phyloP scores from a whole-genome alignment of 139 green algal species.

The Astrephomene gubernaculifera region DNA sequence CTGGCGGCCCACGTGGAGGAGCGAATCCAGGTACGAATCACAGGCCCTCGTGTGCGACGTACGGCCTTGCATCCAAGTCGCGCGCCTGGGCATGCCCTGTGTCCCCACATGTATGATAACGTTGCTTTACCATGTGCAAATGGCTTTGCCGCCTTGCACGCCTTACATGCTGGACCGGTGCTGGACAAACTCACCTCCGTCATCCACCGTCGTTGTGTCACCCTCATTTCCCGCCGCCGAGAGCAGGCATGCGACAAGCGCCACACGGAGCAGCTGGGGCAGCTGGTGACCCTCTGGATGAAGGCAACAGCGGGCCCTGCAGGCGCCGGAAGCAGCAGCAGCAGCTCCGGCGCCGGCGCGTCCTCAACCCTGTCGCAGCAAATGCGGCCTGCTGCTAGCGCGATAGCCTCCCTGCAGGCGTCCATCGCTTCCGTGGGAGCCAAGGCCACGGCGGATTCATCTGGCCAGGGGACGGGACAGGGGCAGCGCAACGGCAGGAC shows the following conservation, averaged over 20 bases:
- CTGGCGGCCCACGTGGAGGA: conserved; percentile 40
- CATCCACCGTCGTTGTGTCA: too few relatives aligned
- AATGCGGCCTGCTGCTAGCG: neutral
- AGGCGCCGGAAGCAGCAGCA: neutral
- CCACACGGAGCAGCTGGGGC: conserved; percentile 34
- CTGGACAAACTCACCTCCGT: too few relatives aligned
- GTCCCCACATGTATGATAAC: too few relatives aligned
- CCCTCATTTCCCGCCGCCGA: too few relatives aligned
- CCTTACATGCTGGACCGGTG: too few relatives aligned
- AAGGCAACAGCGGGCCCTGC: neutral
- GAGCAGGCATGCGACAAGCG: conserved; percentile 13
- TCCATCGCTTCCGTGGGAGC: conserved; percentile 9
- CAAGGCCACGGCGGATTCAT: neutral
- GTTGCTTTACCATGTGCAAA: too few relatives aligned
- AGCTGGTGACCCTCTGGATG: conserved; percentile 33
- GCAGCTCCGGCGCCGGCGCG: neutral
- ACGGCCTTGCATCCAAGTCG: too few relatives aligned
- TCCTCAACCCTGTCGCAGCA: neutral
- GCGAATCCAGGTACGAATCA: conserved; percentile 33
- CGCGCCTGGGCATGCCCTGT: too few relatives aligned
- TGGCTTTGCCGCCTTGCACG: too few relatives aligned
- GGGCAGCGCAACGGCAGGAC: neutral
- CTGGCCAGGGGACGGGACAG: too few relatives aligned
- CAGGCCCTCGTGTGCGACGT: too few relatives aligned
- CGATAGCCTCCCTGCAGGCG: conserved; percentile 7